Evolutionary conservation across 1,139 yeast species (phyloP).

Genomic region (Zygosaccharomyces pseudobailii): DNA sequence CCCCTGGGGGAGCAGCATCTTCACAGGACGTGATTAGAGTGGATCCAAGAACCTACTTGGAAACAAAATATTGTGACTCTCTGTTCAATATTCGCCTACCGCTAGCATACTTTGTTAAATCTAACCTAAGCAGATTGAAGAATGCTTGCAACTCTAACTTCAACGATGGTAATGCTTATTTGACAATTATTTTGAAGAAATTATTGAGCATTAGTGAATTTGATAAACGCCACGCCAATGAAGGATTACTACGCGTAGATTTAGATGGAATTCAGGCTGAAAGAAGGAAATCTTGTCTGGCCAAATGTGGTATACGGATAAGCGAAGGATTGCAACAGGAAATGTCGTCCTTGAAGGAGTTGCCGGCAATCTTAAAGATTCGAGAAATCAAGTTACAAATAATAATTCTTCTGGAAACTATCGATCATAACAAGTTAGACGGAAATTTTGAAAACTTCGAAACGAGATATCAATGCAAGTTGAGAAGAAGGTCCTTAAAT

Average conservation of each 20-base stretch:
- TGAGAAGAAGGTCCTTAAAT: conserved; percentile 38
- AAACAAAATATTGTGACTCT: conserved; percentile 27
- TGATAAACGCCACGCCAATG: conserved; percentile 22
- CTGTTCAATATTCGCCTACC: conserved; percentile 26
- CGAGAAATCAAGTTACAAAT: conserved; percentile 69
- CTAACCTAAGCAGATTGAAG: conserved; percentile 26
- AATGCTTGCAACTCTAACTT: conserved; percentile 21
- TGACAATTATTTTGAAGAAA: conserved; percentile 11
- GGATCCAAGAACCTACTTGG: conserved; percentile 22
- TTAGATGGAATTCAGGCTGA: conserved; percentile 6
- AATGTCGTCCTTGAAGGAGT: conserved; percentile 7
- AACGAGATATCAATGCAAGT: conserved; percentile 20
- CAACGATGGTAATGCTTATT: conserved; percentile 10
- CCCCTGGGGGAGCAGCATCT: conserved; percentile 11
- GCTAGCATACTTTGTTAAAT: conserved; percentile 32
- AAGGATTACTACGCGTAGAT: conserved; percentile 3
- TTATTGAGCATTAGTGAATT: conserved; percentile 19
- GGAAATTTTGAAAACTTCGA: conserved; percentile 29
- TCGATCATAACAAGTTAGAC: conserved; percentile 31
- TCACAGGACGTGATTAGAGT: background rate
- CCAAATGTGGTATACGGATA: conserved; percentile 7
- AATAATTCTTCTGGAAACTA: conserved; percentile 48
- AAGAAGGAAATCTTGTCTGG: conserved; percentile 11
- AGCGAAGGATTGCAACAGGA: background rate
- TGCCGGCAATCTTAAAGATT: conserved; percentile 40